phyloP scores from a whole-genome alignment of 805 yeast species.

The Lipomyces sp. region DNA sequence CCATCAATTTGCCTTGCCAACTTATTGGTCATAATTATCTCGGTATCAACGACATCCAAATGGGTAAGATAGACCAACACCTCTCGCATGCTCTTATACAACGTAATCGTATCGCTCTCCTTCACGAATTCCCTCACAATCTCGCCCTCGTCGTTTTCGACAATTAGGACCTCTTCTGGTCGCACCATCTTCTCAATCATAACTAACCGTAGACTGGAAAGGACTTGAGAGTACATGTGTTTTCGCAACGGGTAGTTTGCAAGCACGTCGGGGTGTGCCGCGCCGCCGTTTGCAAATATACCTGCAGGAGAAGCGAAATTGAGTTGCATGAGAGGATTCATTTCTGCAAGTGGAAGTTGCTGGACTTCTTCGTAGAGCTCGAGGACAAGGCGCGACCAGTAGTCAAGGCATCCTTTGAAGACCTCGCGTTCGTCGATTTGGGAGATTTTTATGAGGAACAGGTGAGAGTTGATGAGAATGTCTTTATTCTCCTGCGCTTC shows the following conservation, averaged over 20 bases:
- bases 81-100: slow-evolving; percentile 94
- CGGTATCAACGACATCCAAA: slow-evolving; percentile 91
- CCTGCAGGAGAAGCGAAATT: slow-evolving; percentile 47
- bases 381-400: slow-evolving; percentile 87
- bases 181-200: slow-evolving; percentile 97
- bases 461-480: slow-evolving; percentile 71
- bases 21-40: slow-evolving; percentile 89
- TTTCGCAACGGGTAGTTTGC: slow-evolving; percentile 83
- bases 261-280: slow-evolving; percentile 79
- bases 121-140: slow-evolving; percentile 96
- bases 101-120: slow-evolving; percentile 94
- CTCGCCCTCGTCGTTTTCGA: slow-evolving; percentile 98
- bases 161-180: slow-evolving; percentile 96
- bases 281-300: slow-evolving; percentile 62
- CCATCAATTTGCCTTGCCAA: slow-evolving; percentile 93
- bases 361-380: slow-evolving; percentile 86
- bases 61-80: slow-evolving; percentile 94
- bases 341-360: slow-evolving; percentile 69
- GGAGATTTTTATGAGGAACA: slow-evolving; percentile 81
- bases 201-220: slow-evolving; percentile 86
- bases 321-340: slow-evolving; percentile 78
- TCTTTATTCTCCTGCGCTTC: slow-evolving; percentile 58
- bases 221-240: slow-evolving; percentile 76
- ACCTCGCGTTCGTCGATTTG: slow-evolving; percentile 93
- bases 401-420: slow-evolving; percentile 93